Percentiles rank a stretch among this genome's conserved stretches.
phyloP scores from a whole-genome alignment of 805 yeast species.

The Candida easanensis region DNA sequence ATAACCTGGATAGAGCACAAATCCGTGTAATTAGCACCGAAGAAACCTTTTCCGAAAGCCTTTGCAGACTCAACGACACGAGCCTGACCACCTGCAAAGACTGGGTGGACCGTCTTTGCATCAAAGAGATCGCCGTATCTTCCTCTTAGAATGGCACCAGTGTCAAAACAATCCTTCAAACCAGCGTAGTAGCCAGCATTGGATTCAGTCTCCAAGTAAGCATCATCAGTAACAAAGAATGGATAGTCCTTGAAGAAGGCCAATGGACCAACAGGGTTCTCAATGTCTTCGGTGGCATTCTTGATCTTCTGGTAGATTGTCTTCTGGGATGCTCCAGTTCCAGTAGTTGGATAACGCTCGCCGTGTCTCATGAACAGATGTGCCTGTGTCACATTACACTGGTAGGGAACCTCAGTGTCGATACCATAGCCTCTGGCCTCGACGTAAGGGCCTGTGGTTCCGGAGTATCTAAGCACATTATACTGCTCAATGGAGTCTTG shows the following conservation, averaged over 20 bases:
- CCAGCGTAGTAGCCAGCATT: slow-evolving; percentile 45
- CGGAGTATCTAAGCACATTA: slow-evolving; percentile 41
- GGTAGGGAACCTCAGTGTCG: slow-evolving; percentile 43
- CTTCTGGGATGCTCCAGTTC: slow-evolving; percentile 29
- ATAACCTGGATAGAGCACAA: slow-evolving; percentile 33
- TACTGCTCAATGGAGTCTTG: slow-evolving; percentile 21
- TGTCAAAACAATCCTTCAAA: slow-evolving; percentile 38
- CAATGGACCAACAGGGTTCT: slow-evolving; percentile 45
- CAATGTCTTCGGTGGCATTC: slow-evolving; percentile 29
- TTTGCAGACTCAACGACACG: slow-evolving; percentile 47
- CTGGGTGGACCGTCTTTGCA: slow-evolving; percentile 36
- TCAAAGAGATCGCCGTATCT: slow-evolving; percentile 42
- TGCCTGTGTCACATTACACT: slow-evolving; percentile 60
- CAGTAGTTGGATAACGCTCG: slow-evolving; percentile 63
- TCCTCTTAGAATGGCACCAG: slow-evolving; percentile 43
- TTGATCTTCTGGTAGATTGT: slow-evolving; percentile 33
- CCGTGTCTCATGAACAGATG: slow-evolving; percentile 77
- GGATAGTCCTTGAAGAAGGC: slow-evolving; percentile 52
- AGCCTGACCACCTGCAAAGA: slow-evolving; percentile 46
- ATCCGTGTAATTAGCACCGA: slow-evolving; percentile 38
- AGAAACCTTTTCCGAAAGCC: slow-evolving; percentile 47
- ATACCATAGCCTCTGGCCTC: slow-evolving; percentile 53
- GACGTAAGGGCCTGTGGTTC: slow-evolving; percentile 57
- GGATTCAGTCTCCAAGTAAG: slow-evolving; percentile 41
- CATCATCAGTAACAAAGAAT: slow-evolving; percentile 41